A percentile compares a stretch with the other conserved stretches of the same genome.
phyloP scores from a whole-genome alignment of 2,329 filamentous ascomycete species.

The Canariomyces notabilis region DNA sequence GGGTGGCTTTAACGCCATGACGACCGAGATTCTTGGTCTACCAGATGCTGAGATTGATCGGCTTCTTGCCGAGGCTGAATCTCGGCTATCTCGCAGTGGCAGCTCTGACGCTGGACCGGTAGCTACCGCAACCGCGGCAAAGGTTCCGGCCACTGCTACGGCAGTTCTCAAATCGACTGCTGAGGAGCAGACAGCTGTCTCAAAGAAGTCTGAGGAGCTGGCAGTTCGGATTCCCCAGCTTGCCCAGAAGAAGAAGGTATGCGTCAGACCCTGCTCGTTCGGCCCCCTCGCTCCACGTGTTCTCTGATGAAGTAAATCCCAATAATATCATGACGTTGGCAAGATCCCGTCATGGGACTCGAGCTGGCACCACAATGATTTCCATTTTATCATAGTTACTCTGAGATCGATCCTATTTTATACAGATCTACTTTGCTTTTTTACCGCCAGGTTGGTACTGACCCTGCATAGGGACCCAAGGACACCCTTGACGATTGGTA shows the following conservation, averaged over 20 bases:
- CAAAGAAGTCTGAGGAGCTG: conserved; percentile 25
- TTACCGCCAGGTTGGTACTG: conserved; percentile 18
- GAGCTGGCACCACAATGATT: conserved; percentile 59
- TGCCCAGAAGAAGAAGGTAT: conserved; percentile 31
- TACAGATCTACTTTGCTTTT: conserved; percentile 32
- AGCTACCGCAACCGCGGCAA: conserved; percentile 12
- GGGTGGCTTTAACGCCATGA: conserved; percentile 23
- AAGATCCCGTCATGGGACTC: conserved; percentile 74
- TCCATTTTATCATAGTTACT: conserved; percentile 64
- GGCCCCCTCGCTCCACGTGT: conserved; percentile 8
- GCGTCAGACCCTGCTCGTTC: conserved; percentile 10
- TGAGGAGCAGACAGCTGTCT: conserved; percentile 18
- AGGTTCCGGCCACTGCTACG: conserved; percentile 14
- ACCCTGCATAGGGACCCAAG: conserved; percentile 29
- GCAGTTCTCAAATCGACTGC: conserved; percentile 13
- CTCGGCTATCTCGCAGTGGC: conserved; percentile 30
- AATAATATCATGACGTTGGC: conserved; percentile 70
- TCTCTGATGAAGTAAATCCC: conserved; percentile 73
- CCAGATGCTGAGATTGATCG: conserved; percentile 35
- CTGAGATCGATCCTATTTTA: conserved; percentile 44
- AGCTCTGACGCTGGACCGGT: conserved; percentile 11
- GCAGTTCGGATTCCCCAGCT: conserved; percentile 29
- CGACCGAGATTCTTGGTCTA: conserved; percentile 22
- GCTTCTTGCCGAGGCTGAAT: conserved; percentile 37
- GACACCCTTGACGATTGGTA: conserved; percentile 81